These are phyloP conservation scores for Dendryphion nanum DNA, from an alignment of 2,329 filamentous ascomycete species.

Conservation along the genomic window DNA sequence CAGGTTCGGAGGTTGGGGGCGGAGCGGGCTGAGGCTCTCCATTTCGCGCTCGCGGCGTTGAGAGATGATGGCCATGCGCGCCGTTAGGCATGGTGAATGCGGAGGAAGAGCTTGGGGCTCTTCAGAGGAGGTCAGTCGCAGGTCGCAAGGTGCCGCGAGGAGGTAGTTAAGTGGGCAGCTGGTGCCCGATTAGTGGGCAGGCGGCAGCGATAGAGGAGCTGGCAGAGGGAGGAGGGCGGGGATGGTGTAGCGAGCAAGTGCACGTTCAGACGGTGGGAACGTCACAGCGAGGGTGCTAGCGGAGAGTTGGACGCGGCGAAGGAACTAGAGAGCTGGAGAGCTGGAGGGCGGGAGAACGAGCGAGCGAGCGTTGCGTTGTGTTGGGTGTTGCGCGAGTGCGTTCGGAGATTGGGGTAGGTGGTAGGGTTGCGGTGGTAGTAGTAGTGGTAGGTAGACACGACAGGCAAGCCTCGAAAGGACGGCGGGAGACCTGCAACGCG, in stretches of 20 bases:
- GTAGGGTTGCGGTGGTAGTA: slow-evolving; percentile 1
- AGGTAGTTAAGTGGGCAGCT: slow-evolving; percentile 18
- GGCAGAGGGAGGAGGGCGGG: background rate
- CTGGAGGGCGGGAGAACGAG: background rate
- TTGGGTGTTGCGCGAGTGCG: background rate
- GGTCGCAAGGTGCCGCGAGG: slow-evolving; percentile 19
- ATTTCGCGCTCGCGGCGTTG: slow-evolving; percentile 44
- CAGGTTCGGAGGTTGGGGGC: slow-evolving; percentile 59
- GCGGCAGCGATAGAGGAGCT: slow-evolving; percentile 22
- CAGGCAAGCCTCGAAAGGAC: slow-evolving; percentile 15
- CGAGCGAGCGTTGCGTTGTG: background rate
- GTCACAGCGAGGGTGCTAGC: background rate
- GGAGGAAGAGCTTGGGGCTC: slow-evolving; percentile 27
- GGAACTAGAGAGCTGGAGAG: background rate
- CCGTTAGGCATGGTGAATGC: slow-evolving; percentile 39
- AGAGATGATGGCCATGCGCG: slow-evolving; percentile 34
- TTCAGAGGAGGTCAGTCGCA: slow-evolving; percentile 15
- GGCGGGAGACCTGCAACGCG: slow-evolving; percentile 6
- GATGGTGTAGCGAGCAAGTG: background rate
- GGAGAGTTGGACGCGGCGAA: background rate
- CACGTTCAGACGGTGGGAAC: background rate
- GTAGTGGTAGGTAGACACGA: slow-evolving; percentile 16
- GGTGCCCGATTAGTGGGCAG: slow-evolving; percentile 20
- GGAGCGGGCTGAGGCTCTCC: slow-evolving; percentile 44
- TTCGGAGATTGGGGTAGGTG: background rate